Evolutionary conservation across 1,139 yeast species (phyloP).

Genomic region (Pichia sp.): DNA sequence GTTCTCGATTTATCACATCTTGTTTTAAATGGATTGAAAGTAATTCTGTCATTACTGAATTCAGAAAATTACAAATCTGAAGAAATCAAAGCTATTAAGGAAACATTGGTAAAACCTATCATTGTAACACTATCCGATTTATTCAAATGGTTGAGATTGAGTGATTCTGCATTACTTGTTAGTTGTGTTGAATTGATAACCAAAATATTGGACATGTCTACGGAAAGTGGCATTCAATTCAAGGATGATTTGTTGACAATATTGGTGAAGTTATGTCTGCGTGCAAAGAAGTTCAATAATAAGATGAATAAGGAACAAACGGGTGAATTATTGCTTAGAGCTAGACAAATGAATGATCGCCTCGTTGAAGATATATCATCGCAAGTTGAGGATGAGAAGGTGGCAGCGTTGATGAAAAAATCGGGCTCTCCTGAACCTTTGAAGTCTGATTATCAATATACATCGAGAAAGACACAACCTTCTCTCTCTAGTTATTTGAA

Average conservation of each 20-base stretch:
- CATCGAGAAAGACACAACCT: conserved; percentile 14
- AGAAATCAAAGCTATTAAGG: conserved; percentile 12
- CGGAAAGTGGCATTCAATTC: conserved; percentile 35
- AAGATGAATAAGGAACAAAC: conserved; percentile 57
- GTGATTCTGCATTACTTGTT: conserved; percentile 66
- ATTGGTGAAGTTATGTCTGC: conserved; percentile 58
- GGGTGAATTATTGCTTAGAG: conserved; percentile 48
- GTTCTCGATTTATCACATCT: conserved; percentile 71
- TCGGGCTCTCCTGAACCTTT: conserved; percentile 15
- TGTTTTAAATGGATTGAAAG: conserved; percentile 57
- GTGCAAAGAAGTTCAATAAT: conserved; percentile 59
- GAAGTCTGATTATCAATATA: neutral
- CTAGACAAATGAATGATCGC: conserved; percentile 43
- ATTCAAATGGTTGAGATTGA: conserved; percentile 73
- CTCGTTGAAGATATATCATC: conserved; percentile 46
- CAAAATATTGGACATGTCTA: conserved; percentile 58
- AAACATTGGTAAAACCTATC: conserved; percentile 30
- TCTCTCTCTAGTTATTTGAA: conserved; percentile 23
- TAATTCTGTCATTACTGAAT: conserved; percentile 38
- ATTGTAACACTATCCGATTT: conserved; percentile 52
- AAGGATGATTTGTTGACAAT: conserved; percentile 43
- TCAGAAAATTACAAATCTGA: conserved; percentile 13
- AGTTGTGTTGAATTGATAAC: conserved; percentile 70
- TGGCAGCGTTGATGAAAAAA: conserved; percentile 17
- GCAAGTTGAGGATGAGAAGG: conserved; percentile 38